These are phyloP conservation scores for Cavenderia fasciculata DNA, from an alignment of 78 protist genomes.

Conservation along the genomic window DNA sequence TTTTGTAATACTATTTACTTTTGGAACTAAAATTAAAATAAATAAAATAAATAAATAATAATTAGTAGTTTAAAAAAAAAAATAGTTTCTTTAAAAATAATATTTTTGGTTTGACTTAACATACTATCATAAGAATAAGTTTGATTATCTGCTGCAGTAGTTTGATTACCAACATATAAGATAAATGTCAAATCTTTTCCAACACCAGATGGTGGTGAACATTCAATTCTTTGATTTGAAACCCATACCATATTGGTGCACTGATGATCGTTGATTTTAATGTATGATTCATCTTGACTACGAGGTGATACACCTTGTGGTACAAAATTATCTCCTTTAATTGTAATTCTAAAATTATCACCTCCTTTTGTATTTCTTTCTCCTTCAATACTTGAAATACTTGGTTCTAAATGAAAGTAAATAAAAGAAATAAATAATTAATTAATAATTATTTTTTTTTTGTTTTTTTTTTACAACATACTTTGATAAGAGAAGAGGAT, in stretches of 20 bases:
- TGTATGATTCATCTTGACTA: background rate
- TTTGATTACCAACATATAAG: conserved; percentile 1
- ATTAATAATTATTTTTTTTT: no score
- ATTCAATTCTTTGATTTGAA: background rate
- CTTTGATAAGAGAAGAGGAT: no score
- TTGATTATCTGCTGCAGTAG: background rate
- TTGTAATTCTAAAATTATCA: background rate
- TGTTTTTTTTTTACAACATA: no score
- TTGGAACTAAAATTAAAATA: background rate
- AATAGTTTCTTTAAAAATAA: background rate
- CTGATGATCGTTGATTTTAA: background rate
- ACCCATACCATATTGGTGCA: background rate
- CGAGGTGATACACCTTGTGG: conserved; percentile 4
- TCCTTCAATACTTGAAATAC: no score
- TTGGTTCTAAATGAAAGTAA: no score
- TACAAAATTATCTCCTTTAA: conserved; percentile 28
- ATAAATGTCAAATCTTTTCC: background rate
- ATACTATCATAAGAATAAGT: background rate
- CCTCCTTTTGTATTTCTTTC: no score
- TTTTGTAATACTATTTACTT: background rate
- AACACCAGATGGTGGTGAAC: background rate
- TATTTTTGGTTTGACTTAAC: background rate
- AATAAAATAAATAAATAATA: no score
- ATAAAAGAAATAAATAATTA: no score
- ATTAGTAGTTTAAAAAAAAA: no score